Evolutionary conservation across 73 alveolate species (phyloP).

Genomic region (Paramecium sexaurelia): DNA sequence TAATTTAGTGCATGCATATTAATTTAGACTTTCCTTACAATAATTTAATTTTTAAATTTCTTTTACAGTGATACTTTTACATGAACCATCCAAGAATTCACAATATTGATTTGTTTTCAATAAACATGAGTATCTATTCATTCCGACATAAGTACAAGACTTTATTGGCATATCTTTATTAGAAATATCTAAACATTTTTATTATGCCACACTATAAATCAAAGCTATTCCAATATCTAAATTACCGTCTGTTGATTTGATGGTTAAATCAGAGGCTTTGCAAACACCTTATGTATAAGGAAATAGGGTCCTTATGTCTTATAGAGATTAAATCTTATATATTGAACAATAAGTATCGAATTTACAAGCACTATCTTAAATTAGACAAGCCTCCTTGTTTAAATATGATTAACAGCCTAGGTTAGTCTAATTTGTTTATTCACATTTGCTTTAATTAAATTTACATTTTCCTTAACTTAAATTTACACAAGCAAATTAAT

Average conservation of each 20-base stretch:
- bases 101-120: not conserved
- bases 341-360: not conserved
- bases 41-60: not conserved
- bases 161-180: not conserved
- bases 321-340: not conserved
- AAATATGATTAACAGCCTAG: not conserved
- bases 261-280: not conserved
- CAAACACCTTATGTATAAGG: not conserved
- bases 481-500: slow-evolving; percentile 6
- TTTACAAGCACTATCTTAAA: not conserved
- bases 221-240: not conserved
- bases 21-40: not conserved
- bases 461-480: not conserved
- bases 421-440: not conserved
- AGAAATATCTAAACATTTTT: not conserved
- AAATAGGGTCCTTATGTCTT: not conserved
- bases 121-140: not conserved
- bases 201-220: not conserved
- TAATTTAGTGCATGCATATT: not conserved
- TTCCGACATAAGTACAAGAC: not conserved
- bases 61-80: not conserved
- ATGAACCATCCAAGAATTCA: not conserved
- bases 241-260: not conserved
- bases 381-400: not conserved
- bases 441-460: not conserved